Conservation (phyloP, 148 eudicot species). For the Polygonum maritimum region DNA sequence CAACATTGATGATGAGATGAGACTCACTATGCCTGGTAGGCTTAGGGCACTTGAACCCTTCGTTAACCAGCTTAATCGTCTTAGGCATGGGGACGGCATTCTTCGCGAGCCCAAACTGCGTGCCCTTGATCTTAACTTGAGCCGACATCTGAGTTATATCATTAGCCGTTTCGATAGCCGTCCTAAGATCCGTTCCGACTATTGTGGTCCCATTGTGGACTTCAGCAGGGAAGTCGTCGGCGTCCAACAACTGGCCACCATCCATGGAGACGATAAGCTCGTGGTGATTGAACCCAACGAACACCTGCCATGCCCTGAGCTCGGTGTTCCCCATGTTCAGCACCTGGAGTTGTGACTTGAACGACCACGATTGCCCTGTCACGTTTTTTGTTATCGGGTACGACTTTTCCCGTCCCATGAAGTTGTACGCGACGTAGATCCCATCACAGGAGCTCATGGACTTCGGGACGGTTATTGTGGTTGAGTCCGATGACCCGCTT, state of each 20-base stretch:
- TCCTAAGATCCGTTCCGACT: conserved; percentile 43
- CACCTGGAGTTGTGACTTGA: conserved; percentile 22
- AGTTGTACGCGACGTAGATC: conserved; percentile 29
- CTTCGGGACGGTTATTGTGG: conserved; percentile 12
- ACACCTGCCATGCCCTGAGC: conserved; percentile 37
- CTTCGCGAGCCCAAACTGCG: conserved; percentile 40
- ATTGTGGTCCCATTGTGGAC: conserved; percentile 44
- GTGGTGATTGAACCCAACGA: conserved; percentile 1
- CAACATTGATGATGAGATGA: too few species aligned
- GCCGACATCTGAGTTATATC: conserved; percentile 38
- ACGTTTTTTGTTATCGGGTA: conserved; percentile 40
- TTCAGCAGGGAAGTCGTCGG: conserved; percentile 33
- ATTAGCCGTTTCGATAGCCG: conserved; percentile 49
- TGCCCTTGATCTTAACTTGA: conserved; percentile 30
- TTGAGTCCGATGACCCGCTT: not conserved
- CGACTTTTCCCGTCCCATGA: conserved; percentile 32
- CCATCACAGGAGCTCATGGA: conserved; percentile 29
- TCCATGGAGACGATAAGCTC: conserved; percentile 24
- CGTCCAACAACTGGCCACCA: conserved; percentile 28
- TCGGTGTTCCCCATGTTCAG: conserved; percentile 36
- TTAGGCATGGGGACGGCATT: conserved; percentile 47
- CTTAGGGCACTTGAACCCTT: conserved; percentile 48
- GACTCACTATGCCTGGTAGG: conserved; percentile 37
- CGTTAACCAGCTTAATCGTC: conserved; percentile 39
- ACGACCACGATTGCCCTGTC: conserved; percentile 50